phyloP scores from a whole-genome alignment of 2,329 filamentous ascomycete genomes.

The Cladosporium sp. region DNA sequence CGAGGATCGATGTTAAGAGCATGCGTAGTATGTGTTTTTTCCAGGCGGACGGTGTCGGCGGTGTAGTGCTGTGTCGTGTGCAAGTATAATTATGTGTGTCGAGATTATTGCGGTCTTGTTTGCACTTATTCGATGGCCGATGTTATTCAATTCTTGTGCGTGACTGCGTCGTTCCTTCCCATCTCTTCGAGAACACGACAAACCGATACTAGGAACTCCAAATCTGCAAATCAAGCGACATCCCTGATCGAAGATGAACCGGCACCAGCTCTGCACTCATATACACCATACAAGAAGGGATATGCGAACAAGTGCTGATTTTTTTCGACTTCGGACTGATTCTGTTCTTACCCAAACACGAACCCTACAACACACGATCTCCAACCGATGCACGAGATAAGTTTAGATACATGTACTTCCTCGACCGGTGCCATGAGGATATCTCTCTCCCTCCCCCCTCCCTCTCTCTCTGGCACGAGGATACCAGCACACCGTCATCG shows the following conservation, averaged over 20 bases:
- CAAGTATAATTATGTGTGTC: not conserved
- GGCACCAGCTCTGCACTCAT: not conserved
- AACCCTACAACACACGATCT: no score
- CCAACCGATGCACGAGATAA: no score
- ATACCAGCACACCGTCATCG: no score
- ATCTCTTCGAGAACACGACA: not conserved
- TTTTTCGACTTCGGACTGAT: not conserved
- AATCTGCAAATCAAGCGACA: not conserved
- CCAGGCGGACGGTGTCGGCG: not conserved
- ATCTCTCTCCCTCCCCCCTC: no score
- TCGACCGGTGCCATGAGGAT: no score
- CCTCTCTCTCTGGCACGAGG: no score
- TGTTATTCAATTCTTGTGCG: not conserved
- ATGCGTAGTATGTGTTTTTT: not conserved
- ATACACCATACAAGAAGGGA: not conserved
- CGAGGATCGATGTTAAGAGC: no score
- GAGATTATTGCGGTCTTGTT: not conserved
- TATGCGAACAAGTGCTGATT: not conserved
- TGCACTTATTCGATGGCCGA: no score
- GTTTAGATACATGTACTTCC: no score
- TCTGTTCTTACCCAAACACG: not conserved
- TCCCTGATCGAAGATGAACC: not conserved
- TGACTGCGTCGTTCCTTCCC: not conserved
- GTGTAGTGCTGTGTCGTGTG: not conserved
- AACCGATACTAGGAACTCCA: not conserved